Evolutionary conservation across 805 yeast species (phyloP).

Genomic region (Ogataea allantospora): DNA sequence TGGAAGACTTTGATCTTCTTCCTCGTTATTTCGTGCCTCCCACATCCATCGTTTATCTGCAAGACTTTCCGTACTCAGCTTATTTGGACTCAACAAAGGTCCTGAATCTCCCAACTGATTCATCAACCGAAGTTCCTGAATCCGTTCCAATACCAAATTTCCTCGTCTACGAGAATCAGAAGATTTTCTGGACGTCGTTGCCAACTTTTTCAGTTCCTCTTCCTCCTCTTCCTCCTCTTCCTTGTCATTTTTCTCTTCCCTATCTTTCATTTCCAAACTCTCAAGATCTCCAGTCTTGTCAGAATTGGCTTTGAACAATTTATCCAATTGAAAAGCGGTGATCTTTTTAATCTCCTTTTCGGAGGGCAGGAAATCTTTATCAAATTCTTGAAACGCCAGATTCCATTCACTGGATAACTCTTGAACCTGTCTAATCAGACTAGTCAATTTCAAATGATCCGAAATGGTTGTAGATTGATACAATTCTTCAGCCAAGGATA

Average conservation of each 20-base stretch:
- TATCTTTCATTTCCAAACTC: slow-evolving; percentile 13
- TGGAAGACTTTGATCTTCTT: slow-evolving; percentile 20
- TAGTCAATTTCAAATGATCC: slow-evolving; percentile 68
- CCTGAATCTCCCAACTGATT: slow-evolving; percentile 7
- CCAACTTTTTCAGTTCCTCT: slow-evolving; percentile 7
- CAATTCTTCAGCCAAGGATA: slow-evolving; percentile 45
- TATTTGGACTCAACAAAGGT: slow-evolving; percentile 7
- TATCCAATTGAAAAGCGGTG: slow-evolving; percentile 82
- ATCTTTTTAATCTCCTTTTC: slow-evolving; percentile 90
- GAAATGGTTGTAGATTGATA: slow-evolving; percentile 58
- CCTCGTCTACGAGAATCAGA: slow-evolving; percentile 20
- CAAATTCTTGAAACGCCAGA: slow-evolving; percentile 75
- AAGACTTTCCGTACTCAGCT: slow-evolving; percentile 1
- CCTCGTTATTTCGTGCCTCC: slow-evolving; percentile 24
- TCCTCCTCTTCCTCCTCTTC: slow-evolving; percentile 16
- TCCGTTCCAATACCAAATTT: slow-evolving; percentile 24
- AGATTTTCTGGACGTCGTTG: slow-evolving; percentile 4
- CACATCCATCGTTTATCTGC: slow-evolving; percentile 21
- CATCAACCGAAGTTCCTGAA: slow-evolving; percentile 24
- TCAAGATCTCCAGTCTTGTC: slow-evolving; percentile 28
- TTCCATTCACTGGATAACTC: slow-evolving; percentile 89
- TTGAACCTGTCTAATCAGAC: slow-evolving; percentile 67
- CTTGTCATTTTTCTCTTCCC: slow-evolving; percentile 21
- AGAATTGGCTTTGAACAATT: slow-evolving; percentile 53
- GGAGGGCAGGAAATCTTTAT: slow-evolving; percentile 74